Conservation (phyloP, 2,329 filamentous ascomycete genomes). For the Madurella mycetomatis region DNA sequence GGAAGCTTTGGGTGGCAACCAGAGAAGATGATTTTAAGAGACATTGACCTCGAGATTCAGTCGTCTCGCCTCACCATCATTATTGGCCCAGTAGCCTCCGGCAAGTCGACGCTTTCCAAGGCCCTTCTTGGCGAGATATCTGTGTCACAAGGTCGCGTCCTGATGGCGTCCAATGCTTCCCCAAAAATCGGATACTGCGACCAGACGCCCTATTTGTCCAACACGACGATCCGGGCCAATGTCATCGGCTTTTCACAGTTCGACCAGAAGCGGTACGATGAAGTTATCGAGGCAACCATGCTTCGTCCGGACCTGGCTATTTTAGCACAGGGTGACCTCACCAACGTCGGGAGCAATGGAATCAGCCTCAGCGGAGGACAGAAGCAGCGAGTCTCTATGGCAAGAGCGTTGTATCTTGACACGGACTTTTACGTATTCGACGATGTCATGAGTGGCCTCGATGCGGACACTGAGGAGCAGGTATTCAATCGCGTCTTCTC, state of each 20-base stretch:
- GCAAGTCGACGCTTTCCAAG: slow-evolving; percentile 42
- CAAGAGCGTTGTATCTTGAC: slow-evolving; percentile 26
- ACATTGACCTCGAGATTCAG: slow-evolving; percentile 33
- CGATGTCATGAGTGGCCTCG: slow-evolving; percentile 26
- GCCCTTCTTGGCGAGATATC: slow-evolving; percentile 37
- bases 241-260: slow-evolving; percentile 28
- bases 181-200: slow-evolving; percentile 36
- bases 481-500: slow-evolving; percentile 40
- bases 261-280: slow-evolving; percentile 26
- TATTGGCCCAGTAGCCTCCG: slow-evolving; percentile 41
- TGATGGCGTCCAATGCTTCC: slow-evolving; percentile 14
- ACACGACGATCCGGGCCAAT: slow-evolving; percentile 32
- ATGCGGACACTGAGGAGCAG: slow-evolving; percentile 36
- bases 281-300: slow-evolving; percentile 31
- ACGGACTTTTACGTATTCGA: slow-evolving; percentile 23
- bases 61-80: slow-evolving; percentile 35
- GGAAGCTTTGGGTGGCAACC: slow-evolving; percentile 24
- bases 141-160: slow-evolving; percentile 25
- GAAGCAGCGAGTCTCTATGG: slow-evolving; percentile 26
- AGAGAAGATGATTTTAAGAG: slow-evolving; percentile 10
- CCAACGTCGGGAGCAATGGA: slow-evolving; percentile 41
- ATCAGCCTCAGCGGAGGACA: slow-evolving; percentile 45
- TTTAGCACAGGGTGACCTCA: slow-evolving; percentile 33
- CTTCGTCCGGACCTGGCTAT: slow-evolving; percentile 28
- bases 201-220: slow-evolving; percentile 35